phyloP scores from a whole-genome alignment of 2,329 filamentous ascomycete genomes.

The Neofusicoccum umdonicola region DNA sequence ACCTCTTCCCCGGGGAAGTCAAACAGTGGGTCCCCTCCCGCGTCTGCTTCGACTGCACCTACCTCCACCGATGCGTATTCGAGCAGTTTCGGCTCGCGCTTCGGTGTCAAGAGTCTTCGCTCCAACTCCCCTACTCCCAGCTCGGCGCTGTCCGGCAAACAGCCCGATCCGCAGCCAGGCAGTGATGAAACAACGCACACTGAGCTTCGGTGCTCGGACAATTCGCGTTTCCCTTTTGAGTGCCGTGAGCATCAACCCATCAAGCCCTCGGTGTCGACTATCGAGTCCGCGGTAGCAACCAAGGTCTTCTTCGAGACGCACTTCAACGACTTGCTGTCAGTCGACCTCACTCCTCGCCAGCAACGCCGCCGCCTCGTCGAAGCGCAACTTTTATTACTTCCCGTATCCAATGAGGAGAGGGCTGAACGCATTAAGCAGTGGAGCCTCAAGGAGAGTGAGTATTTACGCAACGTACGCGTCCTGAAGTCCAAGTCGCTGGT shows the following conservation, averaged over 20 bases:
- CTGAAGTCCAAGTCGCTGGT: conserved; percentile 62
- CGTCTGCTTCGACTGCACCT: conserved; percentile 13
- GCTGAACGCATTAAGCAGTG: conserved; percentile 58
- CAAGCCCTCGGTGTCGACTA: conserved; percentile 55
- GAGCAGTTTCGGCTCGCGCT: background rate
- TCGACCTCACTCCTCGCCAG: conserved; percentile 56
- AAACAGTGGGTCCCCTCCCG: conserved; percentile 3
- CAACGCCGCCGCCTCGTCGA: conserved; percentile 64
- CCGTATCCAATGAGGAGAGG: conserved; percentile 57
- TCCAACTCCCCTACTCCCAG: background rate
- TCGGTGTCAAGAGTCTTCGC: conserved; percentile 6
- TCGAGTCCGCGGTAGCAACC: conserved; percentile 74
- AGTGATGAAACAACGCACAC: conserved; percentile 9
- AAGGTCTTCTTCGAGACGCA: conserved; percentile 86
- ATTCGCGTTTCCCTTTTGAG: background rate
- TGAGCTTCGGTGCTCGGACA: background rate
- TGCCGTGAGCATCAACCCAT: conserved; percentile 13
- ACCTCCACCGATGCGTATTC: conserved; percentile 6
- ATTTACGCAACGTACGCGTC: conserved; percentile 70
- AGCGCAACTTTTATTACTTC: conserved; percentile 57
- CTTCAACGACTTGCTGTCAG: conserved; percentile 67
- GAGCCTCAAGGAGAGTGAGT: conserved; percentile 65
- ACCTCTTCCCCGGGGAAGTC: conserved; percentile 10
- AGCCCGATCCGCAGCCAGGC: background rate
- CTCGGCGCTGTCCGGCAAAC: background rate